phyloP scores from a whole-genome alignment of 371 early-diverging fungal genomes.

The Mucor racemosus region DNA sequence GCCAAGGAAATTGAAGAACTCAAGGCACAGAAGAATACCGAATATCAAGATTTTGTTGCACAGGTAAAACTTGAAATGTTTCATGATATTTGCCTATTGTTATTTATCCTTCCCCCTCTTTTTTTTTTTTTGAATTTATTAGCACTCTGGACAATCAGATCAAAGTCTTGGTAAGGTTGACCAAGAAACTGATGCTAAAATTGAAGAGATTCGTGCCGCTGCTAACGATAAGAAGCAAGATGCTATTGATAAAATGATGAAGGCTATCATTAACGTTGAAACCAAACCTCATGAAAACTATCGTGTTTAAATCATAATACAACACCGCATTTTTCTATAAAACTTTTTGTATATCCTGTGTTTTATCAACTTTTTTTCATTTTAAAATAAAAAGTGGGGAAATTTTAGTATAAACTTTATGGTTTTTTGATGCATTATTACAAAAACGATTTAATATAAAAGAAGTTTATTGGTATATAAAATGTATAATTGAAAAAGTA shows the following conservation, averaged over 20 bases:
- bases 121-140: conserved; percentile 3
- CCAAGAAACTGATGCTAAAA: conserved; percentile 79
- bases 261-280: conserved; percentile 74
- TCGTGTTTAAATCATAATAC: conserved; percentile 33
- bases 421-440: neutral
- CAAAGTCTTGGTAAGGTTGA: conserved; percentile 72
- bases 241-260: conserved; percentile 76
- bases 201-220: conserved; percentile 68
- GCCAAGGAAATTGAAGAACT: conserved; percentile 89
- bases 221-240: conserved; percentile 72
- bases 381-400: neutral
- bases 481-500: neutral
- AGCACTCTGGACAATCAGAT: conserved; percentile 81
- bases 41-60: conserved; percentile 83
- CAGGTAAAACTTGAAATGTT: conserved; percentile 57
- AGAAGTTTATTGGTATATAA: neutral
- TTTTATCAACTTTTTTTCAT: neutral
- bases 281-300: conserved; percentile 73
- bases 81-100: neutral
- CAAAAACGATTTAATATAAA: neutral
- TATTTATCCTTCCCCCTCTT: neutral
- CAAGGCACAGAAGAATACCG: conserved; percentile 82
- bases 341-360: conserved; percentile 3
- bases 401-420: neutral
- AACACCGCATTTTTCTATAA: neutral